Evolutionary conservation across 2,329 filamentous ascomycete species (phyloP).

Genomic region (Fusarium sp.): DNA sequence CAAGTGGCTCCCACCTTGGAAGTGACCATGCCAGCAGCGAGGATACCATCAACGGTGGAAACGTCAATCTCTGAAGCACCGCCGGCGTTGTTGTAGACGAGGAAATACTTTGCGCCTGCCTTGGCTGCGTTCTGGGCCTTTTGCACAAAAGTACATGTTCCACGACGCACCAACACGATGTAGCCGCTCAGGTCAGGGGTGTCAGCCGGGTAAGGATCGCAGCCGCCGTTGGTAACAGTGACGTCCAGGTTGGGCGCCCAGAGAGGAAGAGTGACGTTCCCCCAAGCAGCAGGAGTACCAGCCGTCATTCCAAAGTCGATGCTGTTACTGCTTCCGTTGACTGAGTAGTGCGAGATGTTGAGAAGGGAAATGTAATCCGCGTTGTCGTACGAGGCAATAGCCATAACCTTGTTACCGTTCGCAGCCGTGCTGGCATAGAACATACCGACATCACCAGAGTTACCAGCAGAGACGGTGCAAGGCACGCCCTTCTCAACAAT

Average conservation of each 20-base stretch:
- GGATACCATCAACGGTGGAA: conserved; percentile 11
- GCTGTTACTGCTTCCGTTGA: conserved; percentile 51
- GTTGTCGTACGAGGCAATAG: conserved; percentile 66
- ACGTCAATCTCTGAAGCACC: conserved; percentile 21
- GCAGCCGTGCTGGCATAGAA: conserved; percentile 65
- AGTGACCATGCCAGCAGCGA: conserved; percentile 23
- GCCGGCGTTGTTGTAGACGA: conserved; percentile 69
- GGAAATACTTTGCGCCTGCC: conserved; percentile 69
- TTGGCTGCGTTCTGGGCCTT: conserved; percentile 67
- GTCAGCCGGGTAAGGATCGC: conserved; percentile 62
- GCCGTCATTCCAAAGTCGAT: conserved; percentile 57
- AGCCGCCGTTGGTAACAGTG: conserved; percentile 62
- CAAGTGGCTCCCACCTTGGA: conserved; percentile 15
- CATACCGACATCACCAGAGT: conserved; percentile 60
- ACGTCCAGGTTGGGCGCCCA: conserved; percentile 64
- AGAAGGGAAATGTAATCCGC: conserved; percentile 58
- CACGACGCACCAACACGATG: conserved; percentile 71
- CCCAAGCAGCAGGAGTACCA: conserved; percentile 59
- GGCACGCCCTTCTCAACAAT: conserved; percentile 67
- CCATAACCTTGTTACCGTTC: conserved; percentile 60
- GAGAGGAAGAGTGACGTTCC: conserved; percentile 59
- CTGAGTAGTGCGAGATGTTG: conserved; percentile 56
- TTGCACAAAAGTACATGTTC: conserved; percentile 67
- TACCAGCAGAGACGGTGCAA: conserved; percentile 66
- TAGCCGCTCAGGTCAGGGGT: conserved; percentile 69